Percentiles rank a stretch among this genome's conserved stretches.
Conservation (phyloP, 2,329 filamentous ascomycete species). For the Amauroascus verrucosus region DNA sequence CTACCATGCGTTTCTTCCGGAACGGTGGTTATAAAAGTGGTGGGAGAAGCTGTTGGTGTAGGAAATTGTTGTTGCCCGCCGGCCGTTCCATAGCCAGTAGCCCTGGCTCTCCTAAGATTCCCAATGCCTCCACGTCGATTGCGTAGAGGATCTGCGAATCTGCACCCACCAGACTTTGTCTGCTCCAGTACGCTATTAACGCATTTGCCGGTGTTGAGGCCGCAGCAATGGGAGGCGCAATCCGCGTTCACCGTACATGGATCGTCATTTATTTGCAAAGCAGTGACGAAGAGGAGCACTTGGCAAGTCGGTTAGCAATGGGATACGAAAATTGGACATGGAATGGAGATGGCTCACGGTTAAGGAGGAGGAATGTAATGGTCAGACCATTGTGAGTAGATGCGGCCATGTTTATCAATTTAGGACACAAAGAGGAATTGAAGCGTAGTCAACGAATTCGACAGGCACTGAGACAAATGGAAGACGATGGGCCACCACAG, state of each 20-base stretch:
- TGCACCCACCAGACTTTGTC: conserved; percentile 21
- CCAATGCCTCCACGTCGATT: not conserved
- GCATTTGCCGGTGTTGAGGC: conserved; percentile 22
- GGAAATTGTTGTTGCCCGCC: too few species aligned
- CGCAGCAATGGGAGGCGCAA: conserved; percentile 23
- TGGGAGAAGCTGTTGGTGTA: too few species aligned
- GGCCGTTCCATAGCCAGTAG: too few species aligned
- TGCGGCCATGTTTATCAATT: conserved; percentile 3
- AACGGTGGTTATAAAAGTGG: too few species aligned
- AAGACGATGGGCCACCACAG: too few species aligned
- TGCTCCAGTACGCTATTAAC: conserved; percentile 20
- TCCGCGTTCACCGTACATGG: conserved; percentile 20
- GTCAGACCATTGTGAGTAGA: not conserved
- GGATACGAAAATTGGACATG: not conserved
- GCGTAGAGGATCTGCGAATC: conserved; percentile 16
- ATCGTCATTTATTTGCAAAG: conserved; percentile 16
- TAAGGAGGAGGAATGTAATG: conserved; percentile 8
- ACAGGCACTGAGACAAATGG: too few species aligned
- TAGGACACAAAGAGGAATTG: too few species aligned
- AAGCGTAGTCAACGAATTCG: too few species aligned
- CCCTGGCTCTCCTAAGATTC: too few species aligned
- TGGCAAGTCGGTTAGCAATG: not conserved
- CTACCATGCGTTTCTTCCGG: too few species aligned
- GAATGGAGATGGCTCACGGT: conserved; percentile 3
- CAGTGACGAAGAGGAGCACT: not conserved